Conservation (phyloP, 176 grass and related monocot species). For the Phoenix roebelenii region DNA sequence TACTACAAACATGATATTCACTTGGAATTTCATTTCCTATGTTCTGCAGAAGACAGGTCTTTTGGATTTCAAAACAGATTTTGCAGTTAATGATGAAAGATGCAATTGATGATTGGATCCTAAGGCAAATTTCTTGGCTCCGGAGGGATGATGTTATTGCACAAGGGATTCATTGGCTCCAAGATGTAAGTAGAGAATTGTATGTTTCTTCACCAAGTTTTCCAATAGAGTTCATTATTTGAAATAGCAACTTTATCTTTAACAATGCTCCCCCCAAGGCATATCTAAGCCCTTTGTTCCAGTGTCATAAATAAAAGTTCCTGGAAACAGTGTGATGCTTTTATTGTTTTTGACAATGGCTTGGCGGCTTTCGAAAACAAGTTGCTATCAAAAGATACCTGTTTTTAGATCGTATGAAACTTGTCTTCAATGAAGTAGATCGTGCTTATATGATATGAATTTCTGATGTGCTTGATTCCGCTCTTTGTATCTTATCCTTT, state of each 20-base stretch:
- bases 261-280: too few relatives aligned
- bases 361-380: too few relatives aligned
- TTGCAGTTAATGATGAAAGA: constrained; percentile 97
- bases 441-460: too few relatives aligned
- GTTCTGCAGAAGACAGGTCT: constrained; percentile 66
- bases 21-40: not conserved
- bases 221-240: not conserved
- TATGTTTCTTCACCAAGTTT: not conserved
- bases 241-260: not conserved
- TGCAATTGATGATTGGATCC: constrained; percentile 98
- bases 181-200: constrained; percentile 57
- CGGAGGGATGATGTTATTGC: constrained; percentile 66
- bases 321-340: too few relatives aligned
- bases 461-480: too few relatives aligned
- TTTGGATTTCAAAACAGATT: constrained; percentile 99
- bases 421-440: too few relatives aligned
- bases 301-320: too few relatives aligned
- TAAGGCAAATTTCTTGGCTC: constrained; percentile 88
- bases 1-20: not conserved
- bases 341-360: too few relatives aligned
- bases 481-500: too few relatives aligned
- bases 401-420: too few relatives aligned
- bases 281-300: too few relatives aligned
- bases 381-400: too few relatives aligned
- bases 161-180: constrained; percentile 73